Conservation (phyloP, 2,329 filamentous ascomycete species). For the Grosmannia penicillata region DNA sequence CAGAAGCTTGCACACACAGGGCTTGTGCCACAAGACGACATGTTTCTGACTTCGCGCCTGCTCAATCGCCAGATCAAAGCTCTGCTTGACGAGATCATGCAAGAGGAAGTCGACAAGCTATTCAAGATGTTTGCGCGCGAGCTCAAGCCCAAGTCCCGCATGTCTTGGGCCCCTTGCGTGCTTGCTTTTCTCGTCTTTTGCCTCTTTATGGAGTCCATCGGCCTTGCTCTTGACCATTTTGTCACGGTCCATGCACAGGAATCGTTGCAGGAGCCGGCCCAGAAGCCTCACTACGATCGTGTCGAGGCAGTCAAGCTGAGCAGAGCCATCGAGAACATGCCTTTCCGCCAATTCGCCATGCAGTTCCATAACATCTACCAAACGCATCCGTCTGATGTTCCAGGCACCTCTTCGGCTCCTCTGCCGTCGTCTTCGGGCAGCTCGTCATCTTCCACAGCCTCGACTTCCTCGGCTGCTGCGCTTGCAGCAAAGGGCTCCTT, state of each 20-base stretch:
- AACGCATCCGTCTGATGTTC: slow-evolving; percentile 35
- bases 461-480: neutral
- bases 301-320: slow-evolving; percentile 30
- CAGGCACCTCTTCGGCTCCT: slow-evolving; percentile 6
- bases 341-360: slow-evolving; percentile 44
- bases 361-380: slow-evolving; percentile 47
- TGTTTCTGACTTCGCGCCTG: slow-evolving; percentile 35
- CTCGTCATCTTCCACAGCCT: neutral
- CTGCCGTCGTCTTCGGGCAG: neutral
- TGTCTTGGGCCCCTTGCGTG: slow-evolving; percentile 41
- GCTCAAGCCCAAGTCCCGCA: slow-evolving; percentile 37
- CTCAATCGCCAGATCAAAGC: slow-evolving; percentile 42
- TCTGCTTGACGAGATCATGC: slow-evolving; percentile 38
- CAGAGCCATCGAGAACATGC: slow-evolving; percentile 39
- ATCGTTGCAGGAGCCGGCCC: slow-evolving; percentile 22
- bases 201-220: slow-evolving; percentile 43
- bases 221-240: slow-evolving; percentile 36
- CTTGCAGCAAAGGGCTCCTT: slow-evolving; percentile 28
- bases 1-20: slow-evolving; percentile 24
- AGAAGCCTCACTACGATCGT: slow-evolving; percentile 13
- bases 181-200: slow-evolving; percentile 42
- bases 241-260: slow-evolving; percentile 33
- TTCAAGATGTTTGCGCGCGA: slow-evolving; percentile 37
- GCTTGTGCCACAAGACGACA: slow-evolving; percentile 26
- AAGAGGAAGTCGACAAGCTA: slow-evolving; percentile 33